A percentile compares a stretch with the other conserved stretches of the same genome.
Conservation (phyloP, 1,139 yeast genomes). For the Hyphopichia pseudoburtonii region DNA sequence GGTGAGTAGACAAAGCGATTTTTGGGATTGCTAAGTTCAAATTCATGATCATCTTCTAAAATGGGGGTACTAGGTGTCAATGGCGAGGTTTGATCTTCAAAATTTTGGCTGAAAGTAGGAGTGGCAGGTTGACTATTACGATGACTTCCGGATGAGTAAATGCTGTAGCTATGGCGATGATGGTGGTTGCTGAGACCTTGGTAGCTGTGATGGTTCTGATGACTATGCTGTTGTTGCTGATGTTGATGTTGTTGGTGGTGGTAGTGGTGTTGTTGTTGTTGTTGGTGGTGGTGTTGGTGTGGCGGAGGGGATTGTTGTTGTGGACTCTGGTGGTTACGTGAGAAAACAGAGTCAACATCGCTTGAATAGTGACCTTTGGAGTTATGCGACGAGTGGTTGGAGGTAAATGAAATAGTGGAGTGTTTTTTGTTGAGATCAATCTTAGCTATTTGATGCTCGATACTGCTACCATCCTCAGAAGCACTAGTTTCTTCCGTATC, state of each 20-base stretch:
- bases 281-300: no score
- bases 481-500: constrained; percentile 1
- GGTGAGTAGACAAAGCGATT: background rate
- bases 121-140: constrained; percentile 4
- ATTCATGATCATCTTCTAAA: constrained; percentile 12
- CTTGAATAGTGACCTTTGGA: no score
- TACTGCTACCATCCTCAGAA: background rate
- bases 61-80: constrained; percentile 24
- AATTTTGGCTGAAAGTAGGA: constrained; percentile 4
- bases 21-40: background rate
- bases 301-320: no score
- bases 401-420: background rate
- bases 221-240: no score
- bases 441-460: background rate
- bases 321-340: constrained; percentile 1
- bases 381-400: constrained; percentile 2
- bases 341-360: constrained; percentile 18
- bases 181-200: constrained; percentile 1
- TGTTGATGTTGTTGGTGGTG: no score
- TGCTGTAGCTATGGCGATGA: background rate
- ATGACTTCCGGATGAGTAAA: background rate
- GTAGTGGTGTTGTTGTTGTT: no score
- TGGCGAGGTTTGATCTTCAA: constrained; percentile 11
- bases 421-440: background rate
- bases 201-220: no score